phyloP scores from a whole-genome alignment of 1,284 basidiomycete genomes.

The Chalciporus sp. region DNA sequence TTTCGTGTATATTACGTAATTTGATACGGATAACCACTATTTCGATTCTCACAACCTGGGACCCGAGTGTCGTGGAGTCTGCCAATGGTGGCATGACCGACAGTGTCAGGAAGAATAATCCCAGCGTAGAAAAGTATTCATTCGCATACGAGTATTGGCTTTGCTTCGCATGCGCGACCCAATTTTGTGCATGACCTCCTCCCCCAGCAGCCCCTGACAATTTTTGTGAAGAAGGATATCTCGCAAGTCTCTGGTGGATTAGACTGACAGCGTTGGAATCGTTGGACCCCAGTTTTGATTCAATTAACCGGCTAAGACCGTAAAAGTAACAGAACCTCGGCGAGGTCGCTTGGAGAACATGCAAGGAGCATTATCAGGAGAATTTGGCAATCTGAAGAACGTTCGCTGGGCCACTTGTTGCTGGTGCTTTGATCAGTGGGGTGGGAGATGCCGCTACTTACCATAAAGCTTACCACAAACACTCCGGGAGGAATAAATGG shows the following conservation, averaged over 20 bases:
- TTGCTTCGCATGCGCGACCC: neutral
- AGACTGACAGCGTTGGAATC: neutral
- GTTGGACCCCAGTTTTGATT: neutral
- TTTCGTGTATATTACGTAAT: conserved; percentile 28
- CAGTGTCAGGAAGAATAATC: too few relatives aligned
- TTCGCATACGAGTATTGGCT: neutral
- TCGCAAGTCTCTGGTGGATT: too few relatives aligned
- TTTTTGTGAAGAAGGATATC: too few relatives aligned
- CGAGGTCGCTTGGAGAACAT: neutral
- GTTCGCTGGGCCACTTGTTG: neutral
- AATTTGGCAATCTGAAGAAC: neutral
- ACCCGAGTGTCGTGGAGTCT: too few relatives aligned
- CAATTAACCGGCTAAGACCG: neutral
- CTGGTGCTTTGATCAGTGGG: neutral
- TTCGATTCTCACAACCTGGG: neutral
- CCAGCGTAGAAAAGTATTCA: too few relatives aligned
- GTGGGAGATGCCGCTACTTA: neutral
- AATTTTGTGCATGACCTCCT: too few relatives aligned
- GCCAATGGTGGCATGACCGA: too few relatives aligned
- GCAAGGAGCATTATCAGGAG: neutral
- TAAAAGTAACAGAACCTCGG: neutral
- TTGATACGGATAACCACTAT: neutral
- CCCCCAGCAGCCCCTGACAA: too few relatives aligned
- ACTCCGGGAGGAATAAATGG: neutral
- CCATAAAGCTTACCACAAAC: neutral